Percentiles rank a stretch among this genome's conserved stretches.
phyloP scores from a whole-genome alignment of 768 basidiomycete species.

The Amanita muscaria region DNA sequence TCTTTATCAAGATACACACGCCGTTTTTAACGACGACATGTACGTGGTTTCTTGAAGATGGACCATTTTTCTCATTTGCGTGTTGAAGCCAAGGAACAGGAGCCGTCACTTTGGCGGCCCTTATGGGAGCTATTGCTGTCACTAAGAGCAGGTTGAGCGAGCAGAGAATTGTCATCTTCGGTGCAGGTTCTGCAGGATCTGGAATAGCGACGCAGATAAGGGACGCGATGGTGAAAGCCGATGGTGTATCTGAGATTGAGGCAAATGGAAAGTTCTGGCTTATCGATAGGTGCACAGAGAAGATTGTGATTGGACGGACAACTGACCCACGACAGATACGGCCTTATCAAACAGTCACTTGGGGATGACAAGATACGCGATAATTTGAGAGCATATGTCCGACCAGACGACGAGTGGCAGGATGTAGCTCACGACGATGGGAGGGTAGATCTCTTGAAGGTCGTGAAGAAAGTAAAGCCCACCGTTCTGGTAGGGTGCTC shows the following conservation, averaged over 20 bases:
- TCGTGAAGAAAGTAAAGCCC: conserved; percentile 63
- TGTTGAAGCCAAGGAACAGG: neutral
- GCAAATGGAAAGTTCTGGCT: conserved; percentile 65
- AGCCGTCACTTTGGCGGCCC: neutral
- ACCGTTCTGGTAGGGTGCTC: conserved; percentile 84
- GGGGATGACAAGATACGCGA: conserved; percentile 33
- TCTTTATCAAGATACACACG: conserved; percentile 51
- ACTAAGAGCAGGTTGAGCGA: conserved; percentile 24
- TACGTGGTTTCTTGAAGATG: conserved; percentile 17
- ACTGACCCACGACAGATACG: conserved; percentile 24
- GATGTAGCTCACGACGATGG: conserved; percentile 24
- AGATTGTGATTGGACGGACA: too few relatives aligned
- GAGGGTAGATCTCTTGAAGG: conserved; percentile 51
- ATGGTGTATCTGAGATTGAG: conserved; percentile 34
- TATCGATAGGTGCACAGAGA: conserved; percentile 61
- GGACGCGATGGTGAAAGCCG: conserved; percentile 58
- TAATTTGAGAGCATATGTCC: conserved; percentile 44
- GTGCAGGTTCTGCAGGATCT: conserved; percentile 75
- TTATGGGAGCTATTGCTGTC: neutral
- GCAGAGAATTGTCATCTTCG: conserved; percentile 73
- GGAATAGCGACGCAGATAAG: conserved; percentile 73
- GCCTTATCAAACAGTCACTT: conserved; percentile 48
- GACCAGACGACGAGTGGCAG: conserved; percentile 35
- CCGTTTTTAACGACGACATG: conserved; percentile 85
- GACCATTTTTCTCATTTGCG: neutral